Conservation (phyloP, 306 rosid species). For the Cicer arietinum region DNA sequence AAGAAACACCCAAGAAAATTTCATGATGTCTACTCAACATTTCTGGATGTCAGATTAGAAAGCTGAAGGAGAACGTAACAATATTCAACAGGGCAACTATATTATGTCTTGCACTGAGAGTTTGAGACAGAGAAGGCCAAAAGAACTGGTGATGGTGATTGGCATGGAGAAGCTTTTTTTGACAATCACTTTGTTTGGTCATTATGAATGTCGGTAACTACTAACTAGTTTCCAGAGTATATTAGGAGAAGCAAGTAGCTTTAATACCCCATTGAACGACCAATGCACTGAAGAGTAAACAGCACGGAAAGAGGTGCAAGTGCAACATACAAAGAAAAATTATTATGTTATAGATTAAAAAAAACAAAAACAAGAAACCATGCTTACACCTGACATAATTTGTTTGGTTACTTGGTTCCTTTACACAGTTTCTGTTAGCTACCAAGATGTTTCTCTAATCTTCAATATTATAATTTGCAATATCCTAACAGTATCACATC, state of each 20-base stretch:
- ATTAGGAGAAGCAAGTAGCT: neutral
- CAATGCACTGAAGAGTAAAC: neutral
- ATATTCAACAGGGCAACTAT: slow-evolving; percentile 8
- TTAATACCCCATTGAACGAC: neutral
- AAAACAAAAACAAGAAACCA: neutral
- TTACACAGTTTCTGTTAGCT: neutral
- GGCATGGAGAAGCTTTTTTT: neutral
- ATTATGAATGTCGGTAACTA: neutral
- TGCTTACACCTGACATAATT: neutral
- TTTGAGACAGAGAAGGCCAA: slow-evolving; percentile 1
- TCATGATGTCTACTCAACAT: neutral
- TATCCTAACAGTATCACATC: neutral
- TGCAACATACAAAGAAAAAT: neutral
- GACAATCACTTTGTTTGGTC: neutral
- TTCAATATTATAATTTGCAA: no score
- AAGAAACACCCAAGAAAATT: neutral
- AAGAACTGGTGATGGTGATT: slow-evolving; percentile 1
- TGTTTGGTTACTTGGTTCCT: neutral
- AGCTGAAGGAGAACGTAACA: neutral
- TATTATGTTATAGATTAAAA: slow-evolving; percentile 16
- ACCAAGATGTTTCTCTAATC: no score
- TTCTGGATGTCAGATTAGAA: slow-evolving; percentile 11
- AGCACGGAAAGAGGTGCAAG: neutral
- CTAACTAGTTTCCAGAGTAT: neutral
- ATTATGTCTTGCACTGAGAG: slow-evolving; percentile 10